Base-by-base conservation (phyloP, 2,329 filamentous ascomycete genomes). In the Xylaria sp. region DNA sequence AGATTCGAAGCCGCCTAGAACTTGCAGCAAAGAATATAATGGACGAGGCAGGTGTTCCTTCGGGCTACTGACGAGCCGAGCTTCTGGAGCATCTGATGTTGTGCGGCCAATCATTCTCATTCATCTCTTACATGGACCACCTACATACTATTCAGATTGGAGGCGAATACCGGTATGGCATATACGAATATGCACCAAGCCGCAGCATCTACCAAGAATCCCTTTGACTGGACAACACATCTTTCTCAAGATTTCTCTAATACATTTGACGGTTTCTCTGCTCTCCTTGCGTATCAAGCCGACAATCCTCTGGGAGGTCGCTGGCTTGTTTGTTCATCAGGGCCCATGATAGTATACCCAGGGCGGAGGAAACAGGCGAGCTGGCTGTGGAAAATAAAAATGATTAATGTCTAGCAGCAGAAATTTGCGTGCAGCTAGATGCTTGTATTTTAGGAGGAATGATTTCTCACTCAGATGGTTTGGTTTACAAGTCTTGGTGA, bases 361-460 rank as follows among this genome's bases (percentile, higher is more conserved):
- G 69, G 67, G 67, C 67, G 66, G 68, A 67, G 66, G 70, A 69
- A 69, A 68, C 60, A 65, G 65, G 57, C 56, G 63, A 67, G 70
- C 67, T 65, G 67, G 67, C 71, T 62, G 68, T 70, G 65, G 63
- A 65, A 65, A 67, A 69, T 61, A 64, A 57, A 70, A 68, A 71
- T 65, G 70, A 67, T n/a, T 70, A 69, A 73, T 71, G 63, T 64
- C 60, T 64, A 70, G 72, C 67, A 68, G 68, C 68, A 67, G 58
- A 67, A 68, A 53, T 62, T 56, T 63, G 46, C 58, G 64, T 60
- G 63, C 67, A 66, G 69, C 69, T 74, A 75, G 72, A 76, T 70
- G 70, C 63, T 65, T 76, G 73, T 75, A 76, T 74, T 76, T 72
- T 76, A 76, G 69, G 70, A 72, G 69, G 67, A 69, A 62, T 45